These are phyloP conservation scores for Trichoderma sp. DNA, from an alignment of 2,329 filamentous ascomycete species.

Conservation along the genomic window DNA sequence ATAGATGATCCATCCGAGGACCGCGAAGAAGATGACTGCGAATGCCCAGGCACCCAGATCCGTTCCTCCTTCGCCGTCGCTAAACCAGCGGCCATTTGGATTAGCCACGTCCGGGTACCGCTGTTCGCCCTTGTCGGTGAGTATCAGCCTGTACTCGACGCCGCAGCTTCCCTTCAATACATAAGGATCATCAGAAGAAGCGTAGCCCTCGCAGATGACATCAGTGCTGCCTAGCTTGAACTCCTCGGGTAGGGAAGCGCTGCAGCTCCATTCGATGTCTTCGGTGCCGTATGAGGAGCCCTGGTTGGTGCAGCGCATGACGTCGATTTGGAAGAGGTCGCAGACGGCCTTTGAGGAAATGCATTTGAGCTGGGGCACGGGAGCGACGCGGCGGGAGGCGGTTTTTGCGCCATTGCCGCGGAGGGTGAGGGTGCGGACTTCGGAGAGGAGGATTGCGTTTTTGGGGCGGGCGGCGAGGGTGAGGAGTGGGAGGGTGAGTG, in stretches of 20 bases:
- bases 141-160: constrained; percentile 78
- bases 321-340: constrained; percentile 69
- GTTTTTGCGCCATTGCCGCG: constrained; percentile 63
- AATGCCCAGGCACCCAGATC: constrained; percentile 52
- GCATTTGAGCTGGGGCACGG: constrained; percentile 79
- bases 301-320: constrained; percentile 87
- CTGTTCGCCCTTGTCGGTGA: constrained; percentile 74
- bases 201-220: constrained; percentile 89
- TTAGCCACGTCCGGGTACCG: constrained; percentile 60
- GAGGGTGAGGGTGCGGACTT: constrained; percentile 76
- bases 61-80: constrained; percentile 30
- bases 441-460: constrained; percentile 56
- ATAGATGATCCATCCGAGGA: constrained; percentile 62
- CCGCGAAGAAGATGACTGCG: constrained; percentile 57
- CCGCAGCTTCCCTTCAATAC: constrained; percentile 91
- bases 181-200: constrained; percentile 71
- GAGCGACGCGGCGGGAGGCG: constrained; percentile 68
- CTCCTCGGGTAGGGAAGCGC: constrained; percentile 58
- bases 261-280: constrained; percentile 90
- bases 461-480: constrained; percentile 33
- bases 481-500: constrained; percentile 30
- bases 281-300: constrained; percentile 75
- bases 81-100: constrained; percentile 36
- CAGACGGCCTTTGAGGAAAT: constrained; percentile 63
- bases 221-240: constrained; percentile 79